A percentile compares a stretch with the other conserved stretches of the same genome.
Evolutionary conservation across 495 filamentous ascomycete genomes (phyloP).

Genomic region (Neurospora sp.): DNA sequence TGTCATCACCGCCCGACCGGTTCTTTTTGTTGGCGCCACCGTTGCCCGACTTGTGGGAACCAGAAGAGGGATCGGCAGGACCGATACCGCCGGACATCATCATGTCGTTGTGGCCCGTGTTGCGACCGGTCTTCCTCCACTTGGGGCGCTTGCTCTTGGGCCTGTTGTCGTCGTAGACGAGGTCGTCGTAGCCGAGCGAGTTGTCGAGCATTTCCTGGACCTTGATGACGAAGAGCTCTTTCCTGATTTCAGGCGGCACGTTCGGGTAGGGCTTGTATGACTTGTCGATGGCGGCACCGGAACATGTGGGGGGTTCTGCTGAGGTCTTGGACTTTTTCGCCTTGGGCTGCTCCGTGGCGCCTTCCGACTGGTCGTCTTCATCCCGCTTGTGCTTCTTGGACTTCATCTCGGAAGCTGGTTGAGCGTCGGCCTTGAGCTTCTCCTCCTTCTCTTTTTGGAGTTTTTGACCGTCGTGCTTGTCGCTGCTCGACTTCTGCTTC

Average conservation of each 20-base stretch:
- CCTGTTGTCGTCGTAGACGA: slow-evolving; percentile 9
- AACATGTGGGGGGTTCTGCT: not conserved
- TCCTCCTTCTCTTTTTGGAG: not conserved
- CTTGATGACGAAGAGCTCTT: not conserved
- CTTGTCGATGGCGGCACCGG: not conserved
- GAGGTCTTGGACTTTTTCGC: slow-evolving; percentile 6
- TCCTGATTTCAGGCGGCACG: not conserved
- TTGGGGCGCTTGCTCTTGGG: not conserved
- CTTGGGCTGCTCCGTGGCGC: not conserved
- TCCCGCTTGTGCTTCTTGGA: slow-evolving; percentile 4
- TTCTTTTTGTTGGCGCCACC: not conserved
- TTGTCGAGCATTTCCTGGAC: slow-evolving; percentile 15
- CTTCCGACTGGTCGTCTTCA: not conserved
- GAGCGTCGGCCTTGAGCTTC: too few relatives aligned
- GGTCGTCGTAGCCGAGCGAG: slow-evolving; percentile 21
- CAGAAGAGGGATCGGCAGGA: not conserved
- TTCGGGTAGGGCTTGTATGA: not conserved
- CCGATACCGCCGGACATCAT: slow-evolving; percentile 14
- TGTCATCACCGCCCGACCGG: not conserved
- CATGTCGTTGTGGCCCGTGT: not conserved
- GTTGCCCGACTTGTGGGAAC: not conserved
- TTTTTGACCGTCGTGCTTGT: not conserved
- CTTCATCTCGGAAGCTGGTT: not conserved
- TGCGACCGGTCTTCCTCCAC: not conserved
- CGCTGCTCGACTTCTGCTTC: not conserved